phyloP scores from a whole-genome alignment of 768 basidiomycete species.

The Daedaleopsis nitida region DNA sequence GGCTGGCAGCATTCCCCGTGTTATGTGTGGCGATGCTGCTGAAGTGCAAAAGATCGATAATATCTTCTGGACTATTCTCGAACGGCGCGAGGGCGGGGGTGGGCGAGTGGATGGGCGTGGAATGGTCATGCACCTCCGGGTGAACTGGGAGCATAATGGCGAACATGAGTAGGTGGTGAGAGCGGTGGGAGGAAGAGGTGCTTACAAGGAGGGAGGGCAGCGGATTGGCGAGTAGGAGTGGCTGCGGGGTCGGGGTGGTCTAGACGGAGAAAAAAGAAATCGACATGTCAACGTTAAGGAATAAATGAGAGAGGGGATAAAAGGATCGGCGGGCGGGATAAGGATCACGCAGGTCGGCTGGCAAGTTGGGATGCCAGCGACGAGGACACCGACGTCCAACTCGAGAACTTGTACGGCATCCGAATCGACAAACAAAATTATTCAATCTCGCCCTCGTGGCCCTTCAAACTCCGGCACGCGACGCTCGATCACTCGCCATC shows the following conservation, averaged over 20 bases:
- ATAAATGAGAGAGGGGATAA: conserved; percentile 11
- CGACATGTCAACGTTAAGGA: conserved; percentile 22
- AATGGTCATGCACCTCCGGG: conserved; percentile 23
- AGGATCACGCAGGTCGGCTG: conserved; percentile 6
- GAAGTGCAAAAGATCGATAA: conserved; percentile 17
- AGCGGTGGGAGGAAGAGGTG: neutral
- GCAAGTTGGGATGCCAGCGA: conserved; percentile 17
- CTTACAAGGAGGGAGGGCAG: conserved; percentile 17
- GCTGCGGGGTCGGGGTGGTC: conserved; percentile 25
- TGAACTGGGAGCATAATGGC: conserved; percentile 1
- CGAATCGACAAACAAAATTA: conserved; percentile 11
- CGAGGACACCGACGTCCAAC: conserved; percentile 4
- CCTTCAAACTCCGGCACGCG: conserved; percentile 24
- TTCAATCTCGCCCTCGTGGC: conserved; percentile 19
- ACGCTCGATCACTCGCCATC: conserved; percentile 12
- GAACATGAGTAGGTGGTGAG: neutral
- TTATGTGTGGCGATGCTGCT: conserved; percentile 14
- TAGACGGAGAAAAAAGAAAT: conserved; percentile 20
- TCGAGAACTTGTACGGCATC: conserved; percentile 6
- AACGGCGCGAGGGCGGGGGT: conserved; percentile 18
- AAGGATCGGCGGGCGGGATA: conserved; percentile 12
- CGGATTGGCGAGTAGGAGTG: conserved; percentile 20
- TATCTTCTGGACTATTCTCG: conserved; percentile 27
- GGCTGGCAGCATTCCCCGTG: conserved; percentile 21
- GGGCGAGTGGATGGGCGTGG: conserved; percentile 16